Conservation (phyloP, 1,284 basidiomycete species). For the Apiotrichum sp. region DNA sequence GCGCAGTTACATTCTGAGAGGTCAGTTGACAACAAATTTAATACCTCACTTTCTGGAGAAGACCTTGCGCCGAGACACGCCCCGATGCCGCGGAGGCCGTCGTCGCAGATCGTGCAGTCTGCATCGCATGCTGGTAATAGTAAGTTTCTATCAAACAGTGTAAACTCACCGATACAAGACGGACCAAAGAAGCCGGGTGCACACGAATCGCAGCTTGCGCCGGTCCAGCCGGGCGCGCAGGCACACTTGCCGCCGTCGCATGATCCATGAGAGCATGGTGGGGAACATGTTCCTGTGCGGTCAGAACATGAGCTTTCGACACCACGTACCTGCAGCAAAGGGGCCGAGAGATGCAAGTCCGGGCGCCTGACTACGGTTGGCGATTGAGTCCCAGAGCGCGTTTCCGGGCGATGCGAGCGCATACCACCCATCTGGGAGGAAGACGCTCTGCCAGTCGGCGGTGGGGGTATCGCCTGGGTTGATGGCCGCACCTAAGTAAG, state of each 20-base stretch:
- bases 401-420: slow-evolving; percentile 23
- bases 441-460: slow-evolving; percentile 18
- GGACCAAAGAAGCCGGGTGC: slow-evolving; percentile 37
- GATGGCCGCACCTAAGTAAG: slow-evolving; percentile 13
- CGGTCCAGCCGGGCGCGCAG: slow-evolving; percentile 34
- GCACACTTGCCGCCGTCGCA: slow-evolving; percentile 23
- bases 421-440: slow-evolving; percentile 32
- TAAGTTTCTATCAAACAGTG: background rate
- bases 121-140: slow-evolving; percentile 27
- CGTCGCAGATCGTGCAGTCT: slow-evolving; percentile 44
- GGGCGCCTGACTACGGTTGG: slow-evolving; percentile 20
- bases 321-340: slow-evolving; percentile 1
- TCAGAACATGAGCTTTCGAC: background rate
- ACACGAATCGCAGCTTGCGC: slow-evolving; percentile 34
- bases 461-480: background rate
- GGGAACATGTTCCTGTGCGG: slow-evolving; percentile 25
- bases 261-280: slow-evolving; percentile 27
- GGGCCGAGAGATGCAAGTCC: background rate
- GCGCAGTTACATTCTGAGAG: slow-evolving; percentile 45
- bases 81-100: slow-evolving; percentile 45
- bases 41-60: slow-evolving; percentile 19
- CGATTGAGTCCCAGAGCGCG: slow-evolving; percentile 32
- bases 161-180: slow-evolving; percentile 30
- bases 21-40: background rate
- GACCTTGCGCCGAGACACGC: slow-evolving; percentile 36